Base-by-base conservation (phyloP, 2,329 filamentous ascomycete genomes). In the Penicillium olsonii region DNA sequence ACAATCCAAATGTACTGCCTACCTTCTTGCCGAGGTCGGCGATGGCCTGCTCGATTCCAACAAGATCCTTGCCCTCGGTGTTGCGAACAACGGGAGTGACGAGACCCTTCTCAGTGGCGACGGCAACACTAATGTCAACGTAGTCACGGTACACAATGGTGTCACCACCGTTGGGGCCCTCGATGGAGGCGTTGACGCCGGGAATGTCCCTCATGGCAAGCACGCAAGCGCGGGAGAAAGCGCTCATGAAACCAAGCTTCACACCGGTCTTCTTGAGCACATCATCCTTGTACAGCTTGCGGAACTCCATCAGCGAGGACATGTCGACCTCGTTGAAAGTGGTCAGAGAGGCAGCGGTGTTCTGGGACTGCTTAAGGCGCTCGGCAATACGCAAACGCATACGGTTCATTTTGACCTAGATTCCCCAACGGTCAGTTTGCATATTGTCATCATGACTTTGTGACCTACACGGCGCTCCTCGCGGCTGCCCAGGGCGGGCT, bases 281-380 rank as follows among this genome's bases (percentile, higher is more conserved):
- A 52, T 96, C 92, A 52, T 97, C 92, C 80, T 97, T 97, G 83
- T 97, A 97, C 39, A 91, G 80, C 74, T 95, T 96, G 63, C 94
- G 88, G 79, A 99, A 92, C 56, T 96, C 90, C 87, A 97, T 96
- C 42, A 99, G 80, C 18, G 88, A 90, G 26, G 92, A 95, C 94
- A 99, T 99, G 73, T 99, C 94, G 54, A 99, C 94, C 75, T 97
- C 92, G 74, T 99, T 96, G 82, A 99, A 99, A 20, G 94, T 99
- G 40, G 94, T 97, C 45, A 99, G 81, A 4, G 94, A 96, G 37
- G 94, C 94, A 42, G 94, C 92, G 2, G 94, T 97, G 78, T 99
- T 99, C 72, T 99, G 94, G 17, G 94, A 97, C 73, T 99, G 94
- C 84, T 99, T 99, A 59, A 99, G 83, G 62, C 94, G 91, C 79